A percentile compares a stretch with the other conserved stretches of the same genome.
phyloP scores from a whole-genome alignment of 2,329 filamentous ascomycete genomes.

The Colletotrichum cuscutae region DNA sequence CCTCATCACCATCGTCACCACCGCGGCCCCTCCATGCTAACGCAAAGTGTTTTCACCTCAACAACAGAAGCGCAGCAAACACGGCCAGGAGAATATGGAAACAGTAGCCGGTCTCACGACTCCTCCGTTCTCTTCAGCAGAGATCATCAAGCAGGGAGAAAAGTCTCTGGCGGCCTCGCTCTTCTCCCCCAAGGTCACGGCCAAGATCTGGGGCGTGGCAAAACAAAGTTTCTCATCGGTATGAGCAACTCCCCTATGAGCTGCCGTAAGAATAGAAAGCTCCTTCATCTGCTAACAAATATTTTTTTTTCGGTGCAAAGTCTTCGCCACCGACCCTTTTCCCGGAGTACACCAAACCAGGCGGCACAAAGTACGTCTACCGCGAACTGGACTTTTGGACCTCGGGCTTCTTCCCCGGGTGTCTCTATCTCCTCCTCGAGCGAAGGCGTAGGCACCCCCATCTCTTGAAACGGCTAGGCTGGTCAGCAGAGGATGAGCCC shows the following conservation, averaged over 20 bases:
- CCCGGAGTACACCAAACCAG: constrained; percentile 52
- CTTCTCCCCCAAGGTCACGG: not conserved
- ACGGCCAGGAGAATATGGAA: not conserved
- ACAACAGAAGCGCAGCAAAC: constrained; percentile 15
- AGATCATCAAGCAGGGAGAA: not conserved
- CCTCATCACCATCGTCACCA: no score
- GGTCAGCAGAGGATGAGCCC: constrained; percentile 22
- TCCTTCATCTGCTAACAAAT: not conserved
- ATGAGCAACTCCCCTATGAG: not conserved
- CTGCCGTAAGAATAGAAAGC: no score
- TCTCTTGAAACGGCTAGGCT: not conserved
- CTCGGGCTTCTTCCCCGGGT: constrained; percentile 59
- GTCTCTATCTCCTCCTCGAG: constrained; percentile 53
- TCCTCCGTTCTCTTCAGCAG: constrained; percentile 1
- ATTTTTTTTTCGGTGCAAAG: not conserved
- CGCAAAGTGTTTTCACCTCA: not conserved
- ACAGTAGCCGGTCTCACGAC: not conserved
- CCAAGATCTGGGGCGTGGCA: constrained; percentile 34
- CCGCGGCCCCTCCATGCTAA: not conserved
- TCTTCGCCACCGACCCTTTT: constrained; percentile 39
- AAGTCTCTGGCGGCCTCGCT: constrained; percentile 5
- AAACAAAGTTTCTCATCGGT: constrained; percentile 25
- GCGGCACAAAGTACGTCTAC: constrained; percentile 49
- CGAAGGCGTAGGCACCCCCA: constrained; percentile 42
- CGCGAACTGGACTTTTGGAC: constrained; percentile 57